phyloP scores from a whole-genome alignment of 202 grass and related monocot species.

The Zizania palustris region DNA sequence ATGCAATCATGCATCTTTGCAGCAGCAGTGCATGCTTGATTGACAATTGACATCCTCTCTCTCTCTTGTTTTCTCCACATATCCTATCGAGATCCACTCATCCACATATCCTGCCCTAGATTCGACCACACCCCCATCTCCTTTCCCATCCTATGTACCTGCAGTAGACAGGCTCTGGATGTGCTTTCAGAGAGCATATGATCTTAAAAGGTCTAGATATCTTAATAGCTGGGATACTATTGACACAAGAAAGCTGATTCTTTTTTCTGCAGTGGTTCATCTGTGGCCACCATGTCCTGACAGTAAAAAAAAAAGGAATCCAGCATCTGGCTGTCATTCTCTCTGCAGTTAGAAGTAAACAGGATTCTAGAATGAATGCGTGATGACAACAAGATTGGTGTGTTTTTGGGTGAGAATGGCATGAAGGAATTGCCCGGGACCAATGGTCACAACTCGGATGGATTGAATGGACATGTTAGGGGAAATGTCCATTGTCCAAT shows the following conservation, averaged over 20 bases:
- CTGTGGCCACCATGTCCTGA: background rate
- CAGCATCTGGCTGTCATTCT: background rate
- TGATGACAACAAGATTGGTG: background rate
- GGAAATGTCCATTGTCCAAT: slow-evolving; percentile 28
- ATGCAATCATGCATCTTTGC: background rate
- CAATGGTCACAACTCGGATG: background rate
- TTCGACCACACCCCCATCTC: background rate
- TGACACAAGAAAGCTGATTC: background rate
- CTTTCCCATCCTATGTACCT: background rate
- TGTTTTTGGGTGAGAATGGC: background rate
- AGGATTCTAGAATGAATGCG: background rate
- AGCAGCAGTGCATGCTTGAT: background rate
- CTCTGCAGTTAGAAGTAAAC: background rate
- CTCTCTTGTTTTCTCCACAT: slow-evolving; percentile 1
- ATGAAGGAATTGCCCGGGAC: background rate
- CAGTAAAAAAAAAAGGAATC: background rate
- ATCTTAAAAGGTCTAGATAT: background rate
- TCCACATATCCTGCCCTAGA: slow-evolving; percentile 32
- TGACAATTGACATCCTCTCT: background rate
- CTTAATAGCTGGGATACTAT: background rate
- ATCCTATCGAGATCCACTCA: slow-evolving; percentile 33
- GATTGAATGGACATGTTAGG: background rate
- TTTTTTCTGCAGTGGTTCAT: background rate
- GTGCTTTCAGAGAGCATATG: slow-evolving; percentile 9
- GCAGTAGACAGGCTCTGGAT: background rate